These are phyloP conservation scores for Daldinia eschscholtzii DNA, from an alignment of 2,329 filamentous ascomycete genomes.

Conservation along the genomic window DNA sequence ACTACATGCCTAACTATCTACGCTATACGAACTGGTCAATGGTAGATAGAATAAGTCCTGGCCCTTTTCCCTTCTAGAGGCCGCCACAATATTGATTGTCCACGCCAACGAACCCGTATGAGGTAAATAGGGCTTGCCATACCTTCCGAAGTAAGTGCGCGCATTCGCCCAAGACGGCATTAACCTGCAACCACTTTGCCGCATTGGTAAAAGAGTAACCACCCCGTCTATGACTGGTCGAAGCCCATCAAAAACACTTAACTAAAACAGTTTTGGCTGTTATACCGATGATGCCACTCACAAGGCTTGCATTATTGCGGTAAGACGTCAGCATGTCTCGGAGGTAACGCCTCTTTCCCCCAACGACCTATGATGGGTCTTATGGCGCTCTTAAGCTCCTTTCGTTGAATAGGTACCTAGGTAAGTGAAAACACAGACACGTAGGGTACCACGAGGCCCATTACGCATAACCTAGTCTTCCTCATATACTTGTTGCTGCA, in stretches of 20 bases:
- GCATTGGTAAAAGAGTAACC: not conserved
- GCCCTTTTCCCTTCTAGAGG: not conserved
- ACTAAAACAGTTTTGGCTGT: conserved; percentile 20
- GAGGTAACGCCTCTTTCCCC: not conserved
- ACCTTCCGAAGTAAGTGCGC: conserved; percentile 13
- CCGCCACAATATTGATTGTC: not conserved
- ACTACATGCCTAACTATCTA: not conserved
- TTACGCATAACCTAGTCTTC: conserved; percentile 48
- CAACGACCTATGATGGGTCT: not conserved
- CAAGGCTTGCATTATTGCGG: not conserved
- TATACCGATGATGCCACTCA: not conserved
- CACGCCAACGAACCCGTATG: not conserved
- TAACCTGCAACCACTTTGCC: conserved; percentile 22
- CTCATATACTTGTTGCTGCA: conserved; percentile 64
- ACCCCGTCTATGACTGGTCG: conserved; percentile 27
- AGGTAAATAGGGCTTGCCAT: conserved; percentile 13
- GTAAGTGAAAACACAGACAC: conserved; percentile 1
- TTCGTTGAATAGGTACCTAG: no score
- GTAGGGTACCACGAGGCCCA: conserved; percentile 24
- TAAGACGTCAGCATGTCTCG: not conserved
- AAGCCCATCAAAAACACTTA: conserved; percentile 24
- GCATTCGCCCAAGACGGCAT: conserved; percentile 24
- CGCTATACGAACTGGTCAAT: no score
- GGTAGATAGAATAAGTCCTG: not conserved
- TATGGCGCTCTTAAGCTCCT: not conserved